phyloP scores from a whole-genome alignment of 805 yeast genomes.

The Kluyveromyces dobzhanskii region DNA sequence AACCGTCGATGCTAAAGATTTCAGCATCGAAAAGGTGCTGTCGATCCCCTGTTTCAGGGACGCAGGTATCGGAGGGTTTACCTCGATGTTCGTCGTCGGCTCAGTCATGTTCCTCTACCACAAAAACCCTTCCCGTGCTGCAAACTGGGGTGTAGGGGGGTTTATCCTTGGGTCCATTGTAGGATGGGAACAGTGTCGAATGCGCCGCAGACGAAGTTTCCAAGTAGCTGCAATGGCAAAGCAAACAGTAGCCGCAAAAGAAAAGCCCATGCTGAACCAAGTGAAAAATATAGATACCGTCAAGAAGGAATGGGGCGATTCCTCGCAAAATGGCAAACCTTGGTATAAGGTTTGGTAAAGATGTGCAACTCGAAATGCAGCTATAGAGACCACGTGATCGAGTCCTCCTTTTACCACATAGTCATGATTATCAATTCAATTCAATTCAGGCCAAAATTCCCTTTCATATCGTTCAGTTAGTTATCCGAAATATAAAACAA shows the following conservation, averaged over 20 bases:
- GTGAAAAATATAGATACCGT: slow-evolving; percentile 17
- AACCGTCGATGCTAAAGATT: slow-evolving; percentile 41
- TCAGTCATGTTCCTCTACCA: slow-evolving; percentile 59
- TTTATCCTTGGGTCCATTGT: slow-evolving; percentile 69
- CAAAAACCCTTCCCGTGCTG: slow-evolving; percentile 50
- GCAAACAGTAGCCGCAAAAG: slow-evolving; percentile 33
- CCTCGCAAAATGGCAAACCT: slow-evolving; percentile 5
- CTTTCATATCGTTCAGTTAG: too few species aligned
- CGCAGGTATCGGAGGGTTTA: slow-evolving; percentile 68
- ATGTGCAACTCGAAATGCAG: too few species aligned
- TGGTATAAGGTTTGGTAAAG: slow-evolving; percentile 30
- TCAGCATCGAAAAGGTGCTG: slow-evolving; percentile 41
- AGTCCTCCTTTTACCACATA: too few species aligned
- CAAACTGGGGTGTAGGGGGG: slow-evolving; percentile 80
- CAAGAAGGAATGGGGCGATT: slow-evolving; percentile 16
- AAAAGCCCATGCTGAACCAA: slow-evolving; percentile 30
- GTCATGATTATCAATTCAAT: too few species aligned
- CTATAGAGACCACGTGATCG: too few species aligned
- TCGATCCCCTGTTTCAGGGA: slow-evolving; percentile 73
- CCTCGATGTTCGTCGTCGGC: slow-evolving; percentile 63
- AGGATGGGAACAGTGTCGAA: slow-evolving; percentile 91
- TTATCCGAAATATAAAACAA: too few species aligned
- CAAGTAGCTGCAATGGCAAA: slow-evolving; percentile 64
- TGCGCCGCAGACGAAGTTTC: slow-evolving; percentile 55
- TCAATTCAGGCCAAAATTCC: too few species aligned